A percentile compares a stretch with the other conserved stretches of the same genome.
These are phyloP conservation scores for Lentinus brumalis DNA, from an alignment of 768 basidiomycete species.

Conservation along the genomic window DNA sequence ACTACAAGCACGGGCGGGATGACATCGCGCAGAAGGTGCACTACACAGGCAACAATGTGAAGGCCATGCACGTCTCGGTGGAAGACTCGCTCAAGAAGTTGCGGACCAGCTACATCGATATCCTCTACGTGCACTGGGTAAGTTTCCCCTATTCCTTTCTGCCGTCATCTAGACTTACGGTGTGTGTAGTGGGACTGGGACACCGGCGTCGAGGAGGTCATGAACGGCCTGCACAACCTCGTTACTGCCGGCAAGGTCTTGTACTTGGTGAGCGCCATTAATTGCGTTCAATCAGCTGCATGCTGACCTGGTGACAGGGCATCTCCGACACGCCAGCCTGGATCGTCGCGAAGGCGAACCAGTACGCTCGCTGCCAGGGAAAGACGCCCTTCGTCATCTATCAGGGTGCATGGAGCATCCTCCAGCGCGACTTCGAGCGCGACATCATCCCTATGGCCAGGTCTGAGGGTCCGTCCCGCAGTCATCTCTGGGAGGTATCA, in stretches of 20 bases:
- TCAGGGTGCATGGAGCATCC: slow-evolving; percentile 38
- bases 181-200: slow-evolving; percentile 54
- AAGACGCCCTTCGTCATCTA: slow-evolving; percentile 39
- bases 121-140: slow-evolving; percentile 45
- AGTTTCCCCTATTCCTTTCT: slow-evolving; percentile 41
- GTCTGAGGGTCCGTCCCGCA: slow-evolving; percentile 26
- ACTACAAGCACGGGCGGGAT: slow-evolving; percentile 23
- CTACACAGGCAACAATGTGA: slow-evolving; percentile 42
- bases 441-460: slow-evolving; percentile 42
- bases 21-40: slow-evolving; percentile 23
- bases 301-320: slow-evolving; percentile 12
- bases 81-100: slow-evolving; percentile 42
- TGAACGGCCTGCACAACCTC: slow-evolving; percentile 54
- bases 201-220: slow-evolving; percentile 56
- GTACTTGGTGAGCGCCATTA: slow-evolving; percentile 25
- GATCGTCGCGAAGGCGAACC: slow-evolving; percentile 41
- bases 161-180: slow-evolving; percentile 42
- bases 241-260: slow-evolving; percentile 52
- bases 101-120: slow-evolving; percentile 46
- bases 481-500: neutral
- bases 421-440: slow-evolving; percentile 40
- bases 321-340: slow-evolving; percentile 38
- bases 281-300: too few relatives aligned
- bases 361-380: slow-evolving; percentile 40
- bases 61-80: slow-evolving; percentile 38